phyloP scores from a whole-genome alignment of 305 asterid species.

The Fraxinus greggii region DNA sequence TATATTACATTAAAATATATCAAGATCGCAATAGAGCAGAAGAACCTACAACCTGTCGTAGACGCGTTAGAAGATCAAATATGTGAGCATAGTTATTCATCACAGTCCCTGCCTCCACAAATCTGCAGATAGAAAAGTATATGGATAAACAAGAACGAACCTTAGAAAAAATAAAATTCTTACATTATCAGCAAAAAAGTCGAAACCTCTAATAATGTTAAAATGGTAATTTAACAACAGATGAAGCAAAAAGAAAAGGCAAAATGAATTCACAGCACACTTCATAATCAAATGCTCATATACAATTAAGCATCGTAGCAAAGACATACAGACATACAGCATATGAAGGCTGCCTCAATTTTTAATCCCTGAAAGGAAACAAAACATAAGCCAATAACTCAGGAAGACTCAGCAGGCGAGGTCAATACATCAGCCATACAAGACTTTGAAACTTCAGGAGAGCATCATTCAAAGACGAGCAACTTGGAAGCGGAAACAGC shows the following conservation, averaged over 20 bases:
- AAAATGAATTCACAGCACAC: not conserved
- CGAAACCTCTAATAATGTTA: not conserved
- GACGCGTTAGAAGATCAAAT: constrained; percentile 87
- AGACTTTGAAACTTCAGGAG: constrained; percentile 10
- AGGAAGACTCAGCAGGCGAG: not conserved
- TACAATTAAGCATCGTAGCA: constrained; percentile 8
- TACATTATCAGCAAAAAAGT: not conserved
- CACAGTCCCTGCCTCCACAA: constrained; percentile 65
- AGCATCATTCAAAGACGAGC: not conserved
- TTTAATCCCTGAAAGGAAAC: constrained; percentile 2
- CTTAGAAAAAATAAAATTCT: not conserved
- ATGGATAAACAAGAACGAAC: constrained; percentile 8
- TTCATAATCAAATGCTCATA: constrained; percentile 10
- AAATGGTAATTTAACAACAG: not conserved
- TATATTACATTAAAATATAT: constrained; percentile 6
- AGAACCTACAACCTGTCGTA: constrained; percentile 69
- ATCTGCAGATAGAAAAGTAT: constrained; percentile 49
- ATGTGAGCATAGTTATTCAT: constrained; percentile 94
- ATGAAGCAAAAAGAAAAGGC: not conserved
- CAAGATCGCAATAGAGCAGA: constrained; percentile 13
- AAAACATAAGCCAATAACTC: constrained; percentile 1
- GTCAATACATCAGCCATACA: not conserved
- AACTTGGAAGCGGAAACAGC: not conserved
- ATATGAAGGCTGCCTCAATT: not conserved
- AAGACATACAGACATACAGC: constrained; percentile 12